phyloP scores from a whole-genome alignment of 169 alveolate species.

The Neospora caninum region DNA sequence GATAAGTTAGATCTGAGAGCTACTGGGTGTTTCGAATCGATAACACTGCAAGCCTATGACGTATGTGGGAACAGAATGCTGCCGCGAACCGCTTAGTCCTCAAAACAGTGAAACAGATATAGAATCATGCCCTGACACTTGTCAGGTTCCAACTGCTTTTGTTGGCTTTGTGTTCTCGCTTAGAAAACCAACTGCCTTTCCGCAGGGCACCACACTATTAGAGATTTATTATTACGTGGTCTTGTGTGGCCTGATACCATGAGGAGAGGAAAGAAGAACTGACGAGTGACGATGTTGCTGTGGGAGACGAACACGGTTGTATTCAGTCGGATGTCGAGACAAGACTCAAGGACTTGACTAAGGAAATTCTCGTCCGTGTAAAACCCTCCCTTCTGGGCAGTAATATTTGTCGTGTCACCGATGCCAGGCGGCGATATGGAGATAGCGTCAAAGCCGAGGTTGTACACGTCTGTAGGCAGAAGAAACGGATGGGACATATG shows the following conservation, averaged over 20 bases:
- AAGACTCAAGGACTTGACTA: constrained; percentile 60
- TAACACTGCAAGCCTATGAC: too few relatives aligned
- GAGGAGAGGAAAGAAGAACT: constrained; percentile 60
- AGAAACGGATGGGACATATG: not conserved
- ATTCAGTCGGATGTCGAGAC: constrained; percentile 54
- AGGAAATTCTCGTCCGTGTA: constrained; percentile 60
- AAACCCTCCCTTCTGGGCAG: constrained; percentile 50
- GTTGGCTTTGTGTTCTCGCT: too few relatives aligned
- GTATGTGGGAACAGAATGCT: too few relatives aligned
- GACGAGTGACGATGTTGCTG: constrained; percentile 67
- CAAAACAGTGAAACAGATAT: too few relatives aligned
- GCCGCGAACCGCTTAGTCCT: too few relatives aligned
- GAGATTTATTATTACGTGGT: too few relatives aligned
- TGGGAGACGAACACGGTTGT: constrained; percentile 67
- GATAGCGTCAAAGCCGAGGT: constrained; percentile 64
- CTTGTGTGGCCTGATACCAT: constrained; percentile 35
- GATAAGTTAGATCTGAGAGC: too few relatives aligned
- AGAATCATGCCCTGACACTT: too few relatives aligned
- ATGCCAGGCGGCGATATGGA: constrained; percentile 67
- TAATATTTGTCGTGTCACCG: constrained; percentile 64
- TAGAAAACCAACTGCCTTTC: too few relatives aligned
- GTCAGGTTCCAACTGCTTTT: too few relatives aligned
- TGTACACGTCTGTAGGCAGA: constrained; percentile 47
- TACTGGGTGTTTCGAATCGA: too few relatives aligned
- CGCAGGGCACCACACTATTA: too few relatives aligned